Conservation (phyloP, 139 green algal genomes). For the Microglena sp. region DNA sequence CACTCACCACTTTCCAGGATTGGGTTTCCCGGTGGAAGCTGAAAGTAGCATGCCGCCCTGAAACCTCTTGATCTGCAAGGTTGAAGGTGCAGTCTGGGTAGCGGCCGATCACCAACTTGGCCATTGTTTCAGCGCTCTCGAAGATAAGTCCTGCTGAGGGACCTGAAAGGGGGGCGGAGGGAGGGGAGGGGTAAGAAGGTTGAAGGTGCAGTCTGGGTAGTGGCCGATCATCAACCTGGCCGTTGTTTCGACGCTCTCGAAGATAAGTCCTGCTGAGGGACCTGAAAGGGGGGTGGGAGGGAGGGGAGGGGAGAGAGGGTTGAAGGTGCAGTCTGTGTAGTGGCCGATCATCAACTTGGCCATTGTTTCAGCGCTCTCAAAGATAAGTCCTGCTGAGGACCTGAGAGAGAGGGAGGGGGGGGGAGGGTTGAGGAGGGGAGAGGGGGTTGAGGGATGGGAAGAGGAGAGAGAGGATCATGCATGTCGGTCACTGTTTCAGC, state of each 20-base stretch:
- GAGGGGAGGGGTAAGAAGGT: too few relatives aligned
- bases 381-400: too few relatives aligned
- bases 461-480: too few relatives aligned
- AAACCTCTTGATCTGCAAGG: conserved; percentile 62
- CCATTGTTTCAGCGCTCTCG: neutral
- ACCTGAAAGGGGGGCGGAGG: too few relatives aligned
- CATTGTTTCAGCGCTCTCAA: neutral
- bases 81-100: conserved; percentile 27
- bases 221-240: conserved; percentile 54
- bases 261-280: too few relatives aligned
- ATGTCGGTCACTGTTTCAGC: too few relatives aligned
- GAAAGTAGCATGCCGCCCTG: conserved; percentile 44
- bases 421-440: too few relatives aligned
- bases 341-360: conserved; percentile 54
- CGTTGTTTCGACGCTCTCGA: neutral
- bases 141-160: too few relatives aligned
- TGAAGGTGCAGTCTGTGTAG: conserved; percentile 26
- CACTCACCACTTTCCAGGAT: conserved; percentile 26
- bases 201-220: conserved; percentile 26
- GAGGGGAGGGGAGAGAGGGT: too few relatives aligned
- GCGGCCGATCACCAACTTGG: conserved; percentile 55
- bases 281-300: too few relatives aligned
- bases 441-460: too few relatives aligned
- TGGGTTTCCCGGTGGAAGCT: conserved; percentile 25
- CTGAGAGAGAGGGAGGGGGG: too few relatives aligned